Conservation (phyloP, 2,329 filamentous ascomycete species). For the Leptographium wingfieldii region DNA sequence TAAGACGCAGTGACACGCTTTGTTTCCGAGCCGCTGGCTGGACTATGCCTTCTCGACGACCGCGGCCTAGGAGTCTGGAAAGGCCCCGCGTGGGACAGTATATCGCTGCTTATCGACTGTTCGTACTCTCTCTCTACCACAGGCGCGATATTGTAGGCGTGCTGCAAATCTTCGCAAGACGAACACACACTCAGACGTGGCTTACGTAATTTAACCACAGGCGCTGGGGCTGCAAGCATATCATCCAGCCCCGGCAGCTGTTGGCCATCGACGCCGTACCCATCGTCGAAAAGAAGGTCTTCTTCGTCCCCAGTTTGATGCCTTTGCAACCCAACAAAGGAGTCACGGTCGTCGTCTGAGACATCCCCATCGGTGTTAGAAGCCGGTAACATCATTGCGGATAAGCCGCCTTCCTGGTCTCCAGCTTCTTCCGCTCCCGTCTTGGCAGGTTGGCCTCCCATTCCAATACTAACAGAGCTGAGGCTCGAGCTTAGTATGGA, state of each 20-base stretch:
- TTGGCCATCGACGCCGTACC: constrained; percentile 17
- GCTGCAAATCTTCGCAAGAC: not conserved
- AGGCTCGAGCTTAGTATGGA: not conserved
- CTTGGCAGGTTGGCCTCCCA: not conserved
- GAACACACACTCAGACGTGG: not conserved
- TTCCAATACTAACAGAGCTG: not conserved
- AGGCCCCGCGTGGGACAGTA: not conserved
- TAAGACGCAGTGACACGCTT: not conserved
- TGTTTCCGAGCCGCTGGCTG: not conserved
- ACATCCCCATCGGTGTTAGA: constrained; percentile 25
- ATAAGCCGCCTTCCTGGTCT: no score
- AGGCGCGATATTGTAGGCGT: not conserved
- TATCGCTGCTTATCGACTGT: not conserved
- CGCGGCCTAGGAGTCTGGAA: not conserved
- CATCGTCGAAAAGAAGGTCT: constrained; percentile 22
- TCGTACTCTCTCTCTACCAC: not conserved
- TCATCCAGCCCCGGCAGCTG: constrained; percentile 6
- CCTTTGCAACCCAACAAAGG: constrained; percentile 13
- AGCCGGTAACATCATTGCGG: not conserved
- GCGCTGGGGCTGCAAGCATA: not conserved
- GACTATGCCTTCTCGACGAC: not conserved
- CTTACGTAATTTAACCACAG: not conserved
- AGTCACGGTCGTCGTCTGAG: constrained; percentile 23
- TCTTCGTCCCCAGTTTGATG: constrained; percentile 21
- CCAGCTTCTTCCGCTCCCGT: not conserved